A percentile compares a stretch with the other conserved stretches of the same genome.
Evolutionary conservation across 1,284 basidiomycete species (phyloP).

Genomic region (Trichosporon asahii): DNA sequence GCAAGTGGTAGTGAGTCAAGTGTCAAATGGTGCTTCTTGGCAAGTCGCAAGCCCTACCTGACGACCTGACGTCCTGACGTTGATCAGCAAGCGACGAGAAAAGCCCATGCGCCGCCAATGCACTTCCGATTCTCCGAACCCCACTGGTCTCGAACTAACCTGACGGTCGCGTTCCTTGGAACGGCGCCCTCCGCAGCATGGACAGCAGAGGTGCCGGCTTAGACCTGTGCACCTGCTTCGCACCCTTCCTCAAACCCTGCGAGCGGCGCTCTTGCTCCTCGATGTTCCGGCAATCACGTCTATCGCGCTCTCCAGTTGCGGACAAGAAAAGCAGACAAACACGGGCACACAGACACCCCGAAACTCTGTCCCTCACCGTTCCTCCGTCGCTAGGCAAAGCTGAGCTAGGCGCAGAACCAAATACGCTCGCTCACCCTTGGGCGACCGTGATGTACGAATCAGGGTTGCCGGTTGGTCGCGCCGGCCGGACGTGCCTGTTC

Average conservation of each 20-base stretch:
- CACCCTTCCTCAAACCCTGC: not conserved
- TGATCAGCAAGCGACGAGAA: not conserved
- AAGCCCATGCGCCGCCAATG: too few relatives aligned
- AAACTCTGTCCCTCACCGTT: not conserved
- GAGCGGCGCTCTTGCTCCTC: too few relatives aligned
- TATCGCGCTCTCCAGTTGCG: too few relatives aligned
- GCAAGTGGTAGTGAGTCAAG: not conserved
- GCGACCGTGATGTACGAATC: not conserved
- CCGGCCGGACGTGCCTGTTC: not conserved
- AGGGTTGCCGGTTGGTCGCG: not conserved
- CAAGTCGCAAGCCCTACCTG: not conserved
- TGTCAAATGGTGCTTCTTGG: not conserved
- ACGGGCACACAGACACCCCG: not conserved
- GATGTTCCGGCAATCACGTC: not conserved
- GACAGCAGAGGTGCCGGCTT: too few relatives aligned
- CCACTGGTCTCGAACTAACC: too few relatives aligned
- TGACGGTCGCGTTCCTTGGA: too few relatives aligned
- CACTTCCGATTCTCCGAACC: not conserved
- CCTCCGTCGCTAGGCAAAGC: not conserved
- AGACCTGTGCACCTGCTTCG: not conserved
- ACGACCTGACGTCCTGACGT: too few relatives aligned
- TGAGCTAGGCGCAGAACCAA: not conserved
- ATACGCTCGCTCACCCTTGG: not conserved
- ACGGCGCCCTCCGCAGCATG: not conserved
- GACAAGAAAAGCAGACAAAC: not conserved